Evolutionary conservation across 202 grass and related monocot species (phyloP).

Genomic region (Zoysia matrella): DNA sequence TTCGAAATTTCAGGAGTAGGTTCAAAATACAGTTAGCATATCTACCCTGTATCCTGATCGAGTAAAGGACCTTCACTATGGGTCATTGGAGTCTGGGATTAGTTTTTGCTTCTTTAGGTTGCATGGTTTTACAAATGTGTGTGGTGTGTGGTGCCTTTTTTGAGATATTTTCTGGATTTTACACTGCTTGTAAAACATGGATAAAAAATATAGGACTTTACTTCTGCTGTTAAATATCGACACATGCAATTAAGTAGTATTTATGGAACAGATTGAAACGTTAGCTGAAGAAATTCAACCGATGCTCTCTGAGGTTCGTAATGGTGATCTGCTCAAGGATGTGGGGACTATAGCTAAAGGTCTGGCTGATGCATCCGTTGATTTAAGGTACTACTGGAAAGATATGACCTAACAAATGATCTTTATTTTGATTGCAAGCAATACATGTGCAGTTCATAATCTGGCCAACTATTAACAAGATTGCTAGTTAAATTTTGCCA

Average conservation of each 20-base stretch:
- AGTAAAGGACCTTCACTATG: slow-evolving; percentile 34
- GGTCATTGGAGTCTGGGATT: background rate
- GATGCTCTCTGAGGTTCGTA: slow-evolving; percentile 78
- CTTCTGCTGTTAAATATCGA: slow-evolving; percentile 13
- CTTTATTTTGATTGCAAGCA: slow-evolving; percentile 6
- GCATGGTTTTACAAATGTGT: slow-evolving; percentile 11
- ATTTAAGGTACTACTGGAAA: slow-evolving; percentile 70
- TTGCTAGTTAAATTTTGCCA: background rate
- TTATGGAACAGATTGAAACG: slow-evolving; percentile 83
- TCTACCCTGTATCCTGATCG: background rate
- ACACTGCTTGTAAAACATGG: slow-evolving; percentile 16
- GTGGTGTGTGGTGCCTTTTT: slow-evolving; percentile 9
- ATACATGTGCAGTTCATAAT: background rate
- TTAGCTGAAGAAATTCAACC: slow-evolving; percentile 93
- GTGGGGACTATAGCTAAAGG: slow-evolving; percentile 93
- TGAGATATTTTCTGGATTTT: slow-evolving; percentile 13
- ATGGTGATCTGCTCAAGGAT: slow-evolving; percentile 83
- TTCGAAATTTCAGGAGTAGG: background rate
- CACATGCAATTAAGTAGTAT: slow-evolving; percentile 52
- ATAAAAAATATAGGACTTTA: background rate
- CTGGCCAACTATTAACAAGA: background rate
- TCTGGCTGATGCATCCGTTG: slow-evolving; percentile 72
- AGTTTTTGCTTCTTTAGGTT: slow-evolving; percentile 11
- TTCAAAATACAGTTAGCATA: background rate
- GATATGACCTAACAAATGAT: slow-evolving; percentile 1